Conservation (phyloP, 352 stramenopile species). For the Pythium dissotocum region DNA sequence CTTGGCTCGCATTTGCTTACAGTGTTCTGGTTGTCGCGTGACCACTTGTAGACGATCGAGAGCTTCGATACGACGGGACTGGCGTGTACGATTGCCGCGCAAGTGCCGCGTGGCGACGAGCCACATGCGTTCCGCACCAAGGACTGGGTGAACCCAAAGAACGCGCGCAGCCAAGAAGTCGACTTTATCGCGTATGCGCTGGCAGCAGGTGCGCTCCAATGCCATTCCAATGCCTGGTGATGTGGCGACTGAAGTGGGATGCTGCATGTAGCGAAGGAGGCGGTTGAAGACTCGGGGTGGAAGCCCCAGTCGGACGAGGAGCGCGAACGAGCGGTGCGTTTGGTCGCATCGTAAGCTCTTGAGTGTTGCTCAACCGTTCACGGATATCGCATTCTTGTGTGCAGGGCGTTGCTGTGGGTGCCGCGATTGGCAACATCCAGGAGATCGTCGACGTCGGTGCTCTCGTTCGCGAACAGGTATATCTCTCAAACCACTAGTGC, state of each 20-base stretch:
- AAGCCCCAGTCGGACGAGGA: slow-evolving; percentile 60
- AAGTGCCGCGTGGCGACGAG: slow-evolving; percentile 62
- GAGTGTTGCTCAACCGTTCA: background rate
- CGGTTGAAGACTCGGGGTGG: slow-evolving; percentile 78
- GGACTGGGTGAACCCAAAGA: slow-evolving; percentile 73
- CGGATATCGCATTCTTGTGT: background rate
- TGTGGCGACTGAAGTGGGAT: background rate
- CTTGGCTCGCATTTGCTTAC: background rate
- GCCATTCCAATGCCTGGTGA: background rate
- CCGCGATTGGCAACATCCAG: slow-evolving; percentile 86
- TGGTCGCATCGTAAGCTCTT: background rate
- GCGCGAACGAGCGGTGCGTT: slow-evolving; percentile 56
- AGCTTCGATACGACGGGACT: slow-evolving; percentile 58
- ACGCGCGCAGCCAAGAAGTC: slow-evolving; percentile 69
- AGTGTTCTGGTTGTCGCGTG: background rate
- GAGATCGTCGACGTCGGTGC: slow-evolving; percentile 80
- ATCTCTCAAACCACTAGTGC: no score
- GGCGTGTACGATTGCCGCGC: slow-evolving; percentile 67
- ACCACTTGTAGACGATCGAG: slow-evolving; percentile 44
- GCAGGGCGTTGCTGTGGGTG: slow-evolving; percentile 82
- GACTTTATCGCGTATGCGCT: slow-evolving; percentile 88
- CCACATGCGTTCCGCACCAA: slow-evolving; percentile 54
- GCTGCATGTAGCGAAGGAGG: slow-evolving; percentile 58
- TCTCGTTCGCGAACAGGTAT: slow-evolving; percentile 66
- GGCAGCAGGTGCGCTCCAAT: slow-evolving; percentile 53